Evolutionary conservation across 352 stramenopile genomes (phyloP).

Genomic region (Phytophthora pistaciae): DNA sequence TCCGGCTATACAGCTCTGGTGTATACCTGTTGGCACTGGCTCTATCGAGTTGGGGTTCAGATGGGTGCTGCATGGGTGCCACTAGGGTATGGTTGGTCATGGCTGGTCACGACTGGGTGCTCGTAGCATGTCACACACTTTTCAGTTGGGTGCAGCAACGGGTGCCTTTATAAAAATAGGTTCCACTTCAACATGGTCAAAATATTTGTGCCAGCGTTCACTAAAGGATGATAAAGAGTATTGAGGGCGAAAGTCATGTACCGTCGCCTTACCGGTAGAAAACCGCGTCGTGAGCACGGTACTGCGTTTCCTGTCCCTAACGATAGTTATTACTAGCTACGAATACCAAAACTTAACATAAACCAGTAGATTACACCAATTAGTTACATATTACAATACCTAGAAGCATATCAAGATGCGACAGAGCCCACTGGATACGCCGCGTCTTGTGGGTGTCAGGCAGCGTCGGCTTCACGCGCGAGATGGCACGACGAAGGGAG

Average conservation of each 20-base stretch:
- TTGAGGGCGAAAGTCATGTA: no score
- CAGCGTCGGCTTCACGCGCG: constrained; percentile 9
- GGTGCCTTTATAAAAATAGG: no score
- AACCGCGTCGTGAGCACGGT: no score
- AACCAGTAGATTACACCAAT: constrained; percentile 1
- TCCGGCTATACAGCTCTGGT: neutral
- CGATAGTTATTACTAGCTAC: no score
- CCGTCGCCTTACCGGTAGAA: no score
- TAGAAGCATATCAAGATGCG: neutral
- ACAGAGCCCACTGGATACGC: constrained; percentile 2
- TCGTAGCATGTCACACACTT: neutral
- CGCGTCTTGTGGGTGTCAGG: constrained; percentile 2
- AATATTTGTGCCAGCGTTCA: no score
- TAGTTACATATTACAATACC: constrained; percentile 3
- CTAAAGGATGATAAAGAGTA: no score
- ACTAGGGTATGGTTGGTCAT: neutral
- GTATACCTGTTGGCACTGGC: neutral
- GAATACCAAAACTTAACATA: neutral
- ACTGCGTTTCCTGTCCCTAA: no score
- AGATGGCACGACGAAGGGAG: neutral
- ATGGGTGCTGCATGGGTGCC: neutral
- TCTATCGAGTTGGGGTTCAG: neutral
- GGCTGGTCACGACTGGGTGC: neutral
- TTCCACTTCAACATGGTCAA: no score
- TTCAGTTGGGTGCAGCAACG: neutral